Evolutionary conservation across 2,329 filamentous ascomycete species (phyloP), one percentile per base, ranked within the genome.

Genomic region (Metarhizium guizhouense): DNA sequence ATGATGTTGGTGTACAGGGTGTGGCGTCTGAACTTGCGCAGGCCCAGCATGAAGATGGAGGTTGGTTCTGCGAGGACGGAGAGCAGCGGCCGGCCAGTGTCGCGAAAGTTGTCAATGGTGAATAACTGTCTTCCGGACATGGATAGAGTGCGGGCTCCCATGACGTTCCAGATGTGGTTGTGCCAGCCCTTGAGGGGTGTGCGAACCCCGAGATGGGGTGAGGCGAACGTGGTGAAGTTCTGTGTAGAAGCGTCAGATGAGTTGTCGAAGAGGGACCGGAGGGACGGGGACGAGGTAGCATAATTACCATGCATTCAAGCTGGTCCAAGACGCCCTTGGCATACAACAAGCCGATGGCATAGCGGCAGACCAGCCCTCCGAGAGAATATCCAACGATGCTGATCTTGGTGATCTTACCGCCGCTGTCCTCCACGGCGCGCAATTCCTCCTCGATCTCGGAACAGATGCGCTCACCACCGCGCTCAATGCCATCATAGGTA

Each of bases 221-320:
- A 86, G 5, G 88, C 93, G 71, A 97, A 96, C 1, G 92, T 96
- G 2, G 87, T 90, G 71, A 97, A 96, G 76, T 95, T 96, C 81
- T 87, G 11, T 13, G 47, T 36, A 38, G 3, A 29, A 6, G 43
- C 32, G 45, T 36, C 30, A 54, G 52, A 18, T 11, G 18, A 32
- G 14, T 43, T 29, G 25, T 25, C 16, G 34, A 20, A 32, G 8
- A 14, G 13, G 42, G 8, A 2, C 4, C 14, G 16, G 30, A 6
- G 18, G 16, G 13, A 18, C 18, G 18, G 18, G 16, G 13, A 32
- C 18, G 32, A 42, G 32, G 11, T 14, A 18, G 32, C 13, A 34
- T n/a, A 74, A 51, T 34, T 74, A 87, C 84, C 71, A 93, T 82
- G 61, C 93, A 93, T 66, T 90, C 80, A 30, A 97, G 78, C 56